phyloP scores from a whole-genome alignment of 1,139 yeast species.

The Taiozyma sp. region DNA sequence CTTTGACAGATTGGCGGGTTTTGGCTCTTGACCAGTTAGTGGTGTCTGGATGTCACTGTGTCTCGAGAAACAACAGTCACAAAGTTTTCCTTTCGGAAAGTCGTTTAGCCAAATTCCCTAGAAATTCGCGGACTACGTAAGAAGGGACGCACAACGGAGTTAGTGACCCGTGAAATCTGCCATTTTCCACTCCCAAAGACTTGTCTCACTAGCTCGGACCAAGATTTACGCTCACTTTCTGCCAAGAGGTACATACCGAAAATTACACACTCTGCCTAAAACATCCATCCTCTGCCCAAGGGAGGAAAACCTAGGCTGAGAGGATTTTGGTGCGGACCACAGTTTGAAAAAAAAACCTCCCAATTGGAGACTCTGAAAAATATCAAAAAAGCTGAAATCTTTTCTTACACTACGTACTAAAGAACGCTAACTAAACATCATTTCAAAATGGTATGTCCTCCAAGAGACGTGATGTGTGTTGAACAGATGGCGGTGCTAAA shows the following conservation, averaged over 20 bases:
- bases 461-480: neutral
- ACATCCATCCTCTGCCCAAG: neutral
- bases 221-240: neutral
- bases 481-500: neutral
- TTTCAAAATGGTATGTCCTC: slow-evolving; percentile 25
- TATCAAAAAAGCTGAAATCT: slow-evolving; percentile 7
- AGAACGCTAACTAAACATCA: slow-evolving; percentile 16
- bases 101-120: neutral
- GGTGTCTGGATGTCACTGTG: neutral
- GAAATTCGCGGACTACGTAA: neutral
- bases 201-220: neutral
- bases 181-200: neutral
- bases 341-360: neutral
- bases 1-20: no score
- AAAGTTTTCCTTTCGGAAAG: neutral
- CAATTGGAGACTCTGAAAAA: slow-evolving; percentile 12
- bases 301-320: neutral
- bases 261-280: slow-evolving; percentile 7
- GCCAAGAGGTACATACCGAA: slow-evolving; percentile 1
- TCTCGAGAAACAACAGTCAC: neutral
- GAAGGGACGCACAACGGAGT: neutral
- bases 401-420: neutral
- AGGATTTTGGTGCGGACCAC: neutral
- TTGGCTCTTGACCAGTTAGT: neutral
- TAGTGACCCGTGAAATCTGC: neutral